Conservation (phyloP, 495 filamentous ascomycete genomes). For the Podospora didyma region DNA sequence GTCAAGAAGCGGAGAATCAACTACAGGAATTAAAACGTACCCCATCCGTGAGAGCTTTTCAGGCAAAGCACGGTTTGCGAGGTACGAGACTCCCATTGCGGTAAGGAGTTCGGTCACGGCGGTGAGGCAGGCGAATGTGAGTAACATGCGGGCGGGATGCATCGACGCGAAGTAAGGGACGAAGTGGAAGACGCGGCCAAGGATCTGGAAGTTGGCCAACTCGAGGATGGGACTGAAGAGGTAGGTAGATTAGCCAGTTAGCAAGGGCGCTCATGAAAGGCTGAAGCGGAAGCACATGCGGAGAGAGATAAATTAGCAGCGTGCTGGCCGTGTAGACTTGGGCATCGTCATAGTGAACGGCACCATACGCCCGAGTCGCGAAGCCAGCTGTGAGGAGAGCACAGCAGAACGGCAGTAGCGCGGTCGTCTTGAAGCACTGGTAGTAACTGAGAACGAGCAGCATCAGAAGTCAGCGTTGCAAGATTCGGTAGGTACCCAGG, state of each 20-base stretch:
- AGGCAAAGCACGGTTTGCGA: too few relatives aligned
- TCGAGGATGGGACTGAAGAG: constrained; percentile 2
- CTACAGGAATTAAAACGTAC: too few relatives aligned
- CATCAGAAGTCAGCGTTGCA: too few relatives aligned
- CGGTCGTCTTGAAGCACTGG: too few relatives aligned
- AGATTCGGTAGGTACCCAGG: too few relatives aligned
- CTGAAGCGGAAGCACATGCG: not conserved
- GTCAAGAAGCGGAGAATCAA: too few relatives aligned
- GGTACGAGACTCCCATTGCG: too few relatives aligned
- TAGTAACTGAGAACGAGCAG: too few relatives aligned
- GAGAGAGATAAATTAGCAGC: not conserved
- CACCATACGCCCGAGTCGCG: not conserved
- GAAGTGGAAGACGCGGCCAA: constrained; percentile 5
- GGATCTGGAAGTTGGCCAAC: constrained; percentile 2
- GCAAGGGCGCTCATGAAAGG: too few relatives aligned
- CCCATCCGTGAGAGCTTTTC: too few relatives aligned
- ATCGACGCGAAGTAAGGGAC: constrained; percentile 5
- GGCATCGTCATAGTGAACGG: not conserved
- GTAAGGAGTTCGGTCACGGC: not conserved
- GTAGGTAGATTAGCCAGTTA: too few relatives aligned
- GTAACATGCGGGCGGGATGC: constrained; percentile 5
- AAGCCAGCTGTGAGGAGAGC: not conserved
- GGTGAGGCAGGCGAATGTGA: not conserved
- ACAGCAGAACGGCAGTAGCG: too few relatives aligned
- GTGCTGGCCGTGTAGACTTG: constrained; percentile 6